Base-by-base conservation (phyloP, 805 yeast genomes). In the Pichia cabralensis region DNA sequence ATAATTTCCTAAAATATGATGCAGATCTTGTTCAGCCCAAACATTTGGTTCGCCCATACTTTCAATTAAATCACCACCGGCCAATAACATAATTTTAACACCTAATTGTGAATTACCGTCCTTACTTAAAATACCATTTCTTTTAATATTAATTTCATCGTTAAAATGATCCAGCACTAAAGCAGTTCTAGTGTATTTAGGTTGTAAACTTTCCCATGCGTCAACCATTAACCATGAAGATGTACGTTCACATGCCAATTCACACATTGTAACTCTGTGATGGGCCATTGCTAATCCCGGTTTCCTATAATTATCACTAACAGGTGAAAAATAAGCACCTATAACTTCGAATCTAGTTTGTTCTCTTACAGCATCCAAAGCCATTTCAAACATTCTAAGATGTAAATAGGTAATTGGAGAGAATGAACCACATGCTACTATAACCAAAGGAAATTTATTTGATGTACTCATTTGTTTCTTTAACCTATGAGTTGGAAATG, bases 21-120 rank as follows among this genome's bases (percentile, higher is more conserved):
- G 94, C 49, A 92, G 66, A 58, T 92, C 98, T 38, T 71, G 80
- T 55, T 89, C 97, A 1, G 95, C 95, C 98, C 98, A 92, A 25
- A 92, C 98, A 50, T 89, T 92, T 16, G 98, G 97, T 59, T 92
- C 98, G n/a, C 98, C 98, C 97, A 92, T 92, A 28, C 94, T 79
- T 57, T 92, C 98, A 35, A 92, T 92, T 47, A 92, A 69, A 59
- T 92, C 98, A 28, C 98, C 98, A 33, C 98, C 98, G 0, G 98
- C 98, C 26, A 92, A 64, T 36, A 92, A 68, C 97, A 92, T 89
- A 49, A 92, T 80, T 55, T 89, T 89, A 35, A 82, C 95, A 17
- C 95, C 96, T 8, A 48, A 33, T 30, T 48, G 51, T 24, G 51
- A 53, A 37, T 85, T 68, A 8, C 83, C 82, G 6, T 67, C 64